A percentile compares a stretch with the other conserved stretches of the same genome.
These are phyloP conservation scores for Trifolium repens DNA, from an alignment of 306 rosid species.

Conservation along the genomic window DNA sequence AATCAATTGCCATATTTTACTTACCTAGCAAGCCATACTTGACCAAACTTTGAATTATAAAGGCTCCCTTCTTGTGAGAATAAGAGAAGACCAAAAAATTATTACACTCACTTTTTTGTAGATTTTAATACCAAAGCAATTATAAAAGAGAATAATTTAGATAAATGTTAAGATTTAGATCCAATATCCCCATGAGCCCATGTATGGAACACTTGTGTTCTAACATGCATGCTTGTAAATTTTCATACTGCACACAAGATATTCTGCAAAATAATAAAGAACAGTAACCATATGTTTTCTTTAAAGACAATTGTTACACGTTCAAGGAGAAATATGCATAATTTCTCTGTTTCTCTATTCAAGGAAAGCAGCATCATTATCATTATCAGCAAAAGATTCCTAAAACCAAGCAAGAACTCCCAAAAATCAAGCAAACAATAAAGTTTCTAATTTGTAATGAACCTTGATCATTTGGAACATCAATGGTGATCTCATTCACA, in stretches of 20 bases:
- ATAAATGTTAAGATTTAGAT: too few relatives aligned
- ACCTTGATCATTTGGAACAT: constrained; percentile 13
- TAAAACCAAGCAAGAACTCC: neutral
- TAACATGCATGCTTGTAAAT: neutral
- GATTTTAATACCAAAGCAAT: too few relatives aligned
- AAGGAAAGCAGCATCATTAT: neutral
- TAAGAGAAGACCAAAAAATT: too few relatives aligned
- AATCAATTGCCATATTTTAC: too few relatives aligned
- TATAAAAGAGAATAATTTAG: too few relatives aligned
- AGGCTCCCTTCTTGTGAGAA: too few relatives aligned
- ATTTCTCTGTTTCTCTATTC: neutral
- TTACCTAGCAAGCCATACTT: too few relatives aligned
- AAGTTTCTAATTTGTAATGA: neutral
- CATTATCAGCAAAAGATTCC: neutral
- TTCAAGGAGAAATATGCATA: neutral
- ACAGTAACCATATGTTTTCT: neutral
- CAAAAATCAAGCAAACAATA: neutral
- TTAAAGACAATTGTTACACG: neutral
- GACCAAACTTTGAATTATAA: too few relatives aligned
- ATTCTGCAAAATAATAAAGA: too few relatives aligned
- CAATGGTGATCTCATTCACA: neutral
- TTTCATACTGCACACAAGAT: too few relatives aligned
- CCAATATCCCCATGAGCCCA: too few relatives aligned
- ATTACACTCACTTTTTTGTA: too few relatives aligned
- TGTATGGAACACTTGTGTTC: neutral